Conservation (phyloP, 106 monocot species). For the Amphibolis antarctica region DNA sequence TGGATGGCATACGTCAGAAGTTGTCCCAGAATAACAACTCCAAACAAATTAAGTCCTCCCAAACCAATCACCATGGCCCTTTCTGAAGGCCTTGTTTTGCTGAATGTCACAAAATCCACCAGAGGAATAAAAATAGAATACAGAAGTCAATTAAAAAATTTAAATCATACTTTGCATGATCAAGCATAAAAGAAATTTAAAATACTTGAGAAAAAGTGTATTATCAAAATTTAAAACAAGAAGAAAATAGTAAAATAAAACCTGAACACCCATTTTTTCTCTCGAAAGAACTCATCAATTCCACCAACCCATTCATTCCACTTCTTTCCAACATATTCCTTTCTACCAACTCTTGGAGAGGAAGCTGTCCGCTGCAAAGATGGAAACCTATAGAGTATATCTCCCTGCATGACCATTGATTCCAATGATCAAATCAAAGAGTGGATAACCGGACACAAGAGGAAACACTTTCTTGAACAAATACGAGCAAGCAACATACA, state of each 20-base stretch:
- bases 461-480: no score
- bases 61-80: conserved; percentile 82
- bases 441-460: no score
- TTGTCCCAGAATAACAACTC: conserved; percentile 65
- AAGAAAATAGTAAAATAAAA: conserved; percentile 5
- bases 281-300: conserved; percentile 62
- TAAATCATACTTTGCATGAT: neutral
- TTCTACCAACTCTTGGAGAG: conserved; percentile 41
- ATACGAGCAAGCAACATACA: no score
- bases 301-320: conserved; percentile 64
- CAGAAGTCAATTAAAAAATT: no score
- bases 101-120: conserved; percentile 20
- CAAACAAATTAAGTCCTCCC: conserved; percentile 92
- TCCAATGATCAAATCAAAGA: neutral
- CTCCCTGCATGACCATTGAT: conserved; percentile 41
- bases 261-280: conserved; percentile 90
- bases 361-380: conserved; percentile 92
- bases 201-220: neutral
- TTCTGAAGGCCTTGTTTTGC: conserved; percentile 63
- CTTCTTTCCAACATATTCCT: conserved; percentile 81
- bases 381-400: conserved; percentile 90
- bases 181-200: neutral
- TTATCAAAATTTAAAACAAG: neutral
- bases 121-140: neutral
- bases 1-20: conserved; percentile 52